phyloP scores from a whole-genome alignment of 331 rosid species.

The Quercus lobata region DNA sequence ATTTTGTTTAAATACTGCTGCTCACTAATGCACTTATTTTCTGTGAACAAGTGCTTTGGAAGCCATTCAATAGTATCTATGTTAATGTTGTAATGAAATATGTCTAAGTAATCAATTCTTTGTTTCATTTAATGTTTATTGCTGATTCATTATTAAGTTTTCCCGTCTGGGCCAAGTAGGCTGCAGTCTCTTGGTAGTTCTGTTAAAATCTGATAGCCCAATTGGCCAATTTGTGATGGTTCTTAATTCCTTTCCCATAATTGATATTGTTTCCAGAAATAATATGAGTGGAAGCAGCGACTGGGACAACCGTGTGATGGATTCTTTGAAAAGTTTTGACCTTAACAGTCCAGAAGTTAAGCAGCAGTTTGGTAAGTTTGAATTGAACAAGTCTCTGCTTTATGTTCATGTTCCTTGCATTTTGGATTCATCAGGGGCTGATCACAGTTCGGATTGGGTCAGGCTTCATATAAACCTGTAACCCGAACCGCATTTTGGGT shows the following conservation, averaged over 20 bases:
- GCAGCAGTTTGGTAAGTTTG: constrained; percentile 88
- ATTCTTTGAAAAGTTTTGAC: constrained; percentile 89
- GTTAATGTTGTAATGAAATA: neutral
- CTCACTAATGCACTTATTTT: neutral
- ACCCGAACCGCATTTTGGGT: no score
- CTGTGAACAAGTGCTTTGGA: neutral
- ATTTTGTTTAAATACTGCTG: neutral
- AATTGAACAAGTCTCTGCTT: neutral
- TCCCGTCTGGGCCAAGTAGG: neutral
- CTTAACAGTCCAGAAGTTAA: constrained; percentile 92
- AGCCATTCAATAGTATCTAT: neutral
- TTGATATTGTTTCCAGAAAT: constrained; percentile 40
- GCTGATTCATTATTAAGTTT: neutral
- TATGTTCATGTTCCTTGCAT: neutral
- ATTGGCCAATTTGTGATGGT: constrained; percentile 12
- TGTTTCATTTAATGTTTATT: neutral
- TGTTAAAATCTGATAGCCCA: neutral
- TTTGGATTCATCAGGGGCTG: neutral
- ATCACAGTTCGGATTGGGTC: no score
- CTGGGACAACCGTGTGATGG: constrained; percentile 88
- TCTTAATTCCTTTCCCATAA: neutral
- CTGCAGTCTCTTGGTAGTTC: constrained; percentile 15
- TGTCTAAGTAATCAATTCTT: neutral
- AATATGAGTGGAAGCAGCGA: constrained; percentile 80
- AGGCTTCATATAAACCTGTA: no score